phyloP scores from a whole-genome alignment of 2,329 filamentous ascomycete species.

The Teratosphaeria nubilosa region DNA sequence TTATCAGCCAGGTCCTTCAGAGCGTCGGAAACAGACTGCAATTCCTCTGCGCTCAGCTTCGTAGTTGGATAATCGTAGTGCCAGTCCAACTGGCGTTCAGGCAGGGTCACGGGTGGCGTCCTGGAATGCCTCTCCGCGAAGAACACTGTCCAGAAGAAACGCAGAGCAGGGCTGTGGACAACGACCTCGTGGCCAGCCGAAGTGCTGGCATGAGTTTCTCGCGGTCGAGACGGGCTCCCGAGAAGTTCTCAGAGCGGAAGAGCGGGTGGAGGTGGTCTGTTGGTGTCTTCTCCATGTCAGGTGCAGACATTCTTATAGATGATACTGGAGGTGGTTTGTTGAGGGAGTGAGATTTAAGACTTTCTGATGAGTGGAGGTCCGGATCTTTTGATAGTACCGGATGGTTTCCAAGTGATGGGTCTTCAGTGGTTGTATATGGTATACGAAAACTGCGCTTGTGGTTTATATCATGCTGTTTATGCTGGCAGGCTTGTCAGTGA shows the following conservation, averaged over 20 bases:
- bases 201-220: background rate
- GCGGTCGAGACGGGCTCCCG: background rate
- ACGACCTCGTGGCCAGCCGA: background rate
- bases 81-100: background rate
- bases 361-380: no score
- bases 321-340: background rate
- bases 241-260: background rate
- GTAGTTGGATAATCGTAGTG: background rate
- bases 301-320: background rate
- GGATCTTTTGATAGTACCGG: no score
- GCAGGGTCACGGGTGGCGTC: background rate
- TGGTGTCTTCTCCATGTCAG: background rate
- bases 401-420: no score
- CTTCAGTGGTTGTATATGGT: no score
- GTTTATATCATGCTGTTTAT: no score
- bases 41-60: background rate
- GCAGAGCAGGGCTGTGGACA: background rate
- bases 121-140: background rate
- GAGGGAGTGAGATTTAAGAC: no score
- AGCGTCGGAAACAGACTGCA: background rate
- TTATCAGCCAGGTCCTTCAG: background rate
- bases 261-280: background rate
- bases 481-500: no score
- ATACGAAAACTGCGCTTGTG: no score
- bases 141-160: background rate